Evolutionary conservation across 257 asterid genomes (phyloP).

Genomic region (Solanum chaucha): DNA sequence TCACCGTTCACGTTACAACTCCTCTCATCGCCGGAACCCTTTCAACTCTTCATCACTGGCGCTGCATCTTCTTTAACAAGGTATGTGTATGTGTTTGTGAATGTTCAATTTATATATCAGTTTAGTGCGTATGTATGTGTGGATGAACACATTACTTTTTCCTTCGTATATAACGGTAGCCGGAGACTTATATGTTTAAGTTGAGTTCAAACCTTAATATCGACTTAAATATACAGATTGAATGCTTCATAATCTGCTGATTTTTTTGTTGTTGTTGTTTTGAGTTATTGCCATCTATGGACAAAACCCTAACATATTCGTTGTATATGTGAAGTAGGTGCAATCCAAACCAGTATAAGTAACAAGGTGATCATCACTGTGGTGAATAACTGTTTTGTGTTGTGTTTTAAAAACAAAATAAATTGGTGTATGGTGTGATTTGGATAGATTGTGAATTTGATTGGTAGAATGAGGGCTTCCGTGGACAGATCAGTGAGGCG

Average conservation of each 20-base stretch:
- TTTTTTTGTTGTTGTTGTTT: not conserved
- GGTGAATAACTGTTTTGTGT: not conserved
- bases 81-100: not conserved
- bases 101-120: not conserved
- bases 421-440: conserved; percentile 10
- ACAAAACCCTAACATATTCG: not conserved
- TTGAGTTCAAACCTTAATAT: not conserved
- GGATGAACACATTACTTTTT: not conserved
- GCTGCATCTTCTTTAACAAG: not conserved
- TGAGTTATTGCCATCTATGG: not conserved
- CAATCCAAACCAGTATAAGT: not conserved
- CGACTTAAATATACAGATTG: not conserved
- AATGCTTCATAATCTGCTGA: not conserved
- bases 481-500: conserved; percentile 25
- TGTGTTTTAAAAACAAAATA: not conserved
- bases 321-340: not conserved
- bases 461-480: conserved; percentile 30
- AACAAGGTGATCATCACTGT: not conserved
- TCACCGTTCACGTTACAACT: not conserved
- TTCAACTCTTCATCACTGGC: not conserved
- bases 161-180: not conserved
- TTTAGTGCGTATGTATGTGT: not conserved
- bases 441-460: conserved; percentile 3
- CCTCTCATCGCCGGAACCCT: not conserved
- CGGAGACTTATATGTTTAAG: not conserved